Base-by-base conservation (phyloP, 495 filamentous ascomycete species). In the Aspergillus conjunctus region DNA sequence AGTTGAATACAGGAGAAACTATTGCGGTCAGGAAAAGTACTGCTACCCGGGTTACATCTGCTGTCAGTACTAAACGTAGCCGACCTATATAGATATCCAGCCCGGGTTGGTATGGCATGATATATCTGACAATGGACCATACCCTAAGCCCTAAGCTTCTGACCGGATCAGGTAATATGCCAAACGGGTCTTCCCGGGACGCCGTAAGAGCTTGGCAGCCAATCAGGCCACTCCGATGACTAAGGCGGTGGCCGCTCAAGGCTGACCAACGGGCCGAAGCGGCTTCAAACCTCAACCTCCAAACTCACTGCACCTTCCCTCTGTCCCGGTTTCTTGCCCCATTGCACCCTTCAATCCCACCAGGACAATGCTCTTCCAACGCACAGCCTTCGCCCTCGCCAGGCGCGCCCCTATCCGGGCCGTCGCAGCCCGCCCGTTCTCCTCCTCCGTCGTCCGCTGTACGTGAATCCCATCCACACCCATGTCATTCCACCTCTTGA, bases 301-400 rank as follows among this genome's bases (percentile, higher is more conserved):
- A 71, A 73, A 70, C 71, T 73, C 71, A 60, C n/a, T n/a, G n/a
- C n/a, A n/a, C 44, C 18, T 17, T 21, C 73, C 68, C 26, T 26
- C 5, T 26, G 26, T 74, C 73, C 67, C 70, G 73, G 66, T 60
- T 61, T 61, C 60, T 66, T 64, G 69, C 52, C 60, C 53, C 61
- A 56, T 62, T 54, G 44, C 59, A 62, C 62, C 67, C 55, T 60
- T 52, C 51, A 26, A 26, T 26, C 26, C 26, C 2, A 65, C 65
- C 66, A 66, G 73, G 70, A 81, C 78, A 79, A 94, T 93, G 90
- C 90, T 93, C 77, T 79, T 94, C 71, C 88, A 90, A 78, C 90
- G 91, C 75, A 85, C 91, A 65, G 89, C 85, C 68, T 74, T 90
- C 66, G 82, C 85, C 69, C 81, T 88, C 65, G 87, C 85, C 60